phyloP scores from a whole-genome alignment of 257 asterid genomes.

The Solanum pimpinellifolium region DNA sequence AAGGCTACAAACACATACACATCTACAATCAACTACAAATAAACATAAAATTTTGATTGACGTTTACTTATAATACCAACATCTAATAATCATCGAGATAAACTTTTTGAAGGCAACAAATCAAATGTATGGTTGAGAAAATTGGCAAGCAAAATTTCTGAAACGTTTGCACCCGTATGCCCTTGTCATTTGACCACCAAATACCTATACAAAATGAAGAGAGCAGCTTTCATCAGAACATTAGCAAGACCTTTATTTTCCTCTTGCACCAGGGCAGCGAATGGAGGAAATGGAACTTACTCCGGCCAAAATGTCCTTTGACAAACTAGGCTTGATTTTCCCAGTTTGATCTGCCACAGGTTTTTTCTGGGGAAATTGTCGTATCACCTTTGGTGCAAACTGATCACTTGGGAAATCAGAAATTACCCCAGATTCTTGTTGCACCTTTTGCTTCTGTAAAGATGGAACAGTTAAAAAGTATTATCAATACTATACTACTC shows the following conservation, averaged over 20 bases:
- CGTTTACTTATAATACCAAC: background rate
- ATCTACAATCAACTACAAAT: background rate
- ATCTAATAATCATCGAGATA: background rate
- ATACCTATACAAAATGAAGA: conserved; percentile 27
- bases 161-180: background rate
- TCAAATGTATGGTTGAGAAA: background rate
- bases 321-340: conserved; percentile 34
- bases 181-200: conserved; percentile 28
- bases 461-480: background rate
- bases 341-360: conserved; percentile 32
- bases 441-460: conserved; percentile 63
- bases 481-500: background rate
- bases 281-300: conserved; percentile 25
- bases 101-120: background rate
- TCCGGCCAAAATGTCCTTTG: conserved; percentile 55
- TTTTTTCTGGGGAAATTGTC: conserved; percentile 54
- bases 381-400: conserved; percentile 38
- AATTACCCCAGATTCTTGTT: conserved; percentile 11
- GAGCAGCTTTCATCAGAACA: background rate
- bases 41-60: background rate
- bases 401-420: background rate
- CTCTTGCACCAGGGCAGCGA: background rate
- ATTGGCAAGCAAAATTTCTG: background rate
- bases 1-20: background rate
- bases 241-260: background rate